Evolutionary conservation across 257 asterid genomes (phyloP).

Genomic region (Ocimum tenuiflorum): DNA sequence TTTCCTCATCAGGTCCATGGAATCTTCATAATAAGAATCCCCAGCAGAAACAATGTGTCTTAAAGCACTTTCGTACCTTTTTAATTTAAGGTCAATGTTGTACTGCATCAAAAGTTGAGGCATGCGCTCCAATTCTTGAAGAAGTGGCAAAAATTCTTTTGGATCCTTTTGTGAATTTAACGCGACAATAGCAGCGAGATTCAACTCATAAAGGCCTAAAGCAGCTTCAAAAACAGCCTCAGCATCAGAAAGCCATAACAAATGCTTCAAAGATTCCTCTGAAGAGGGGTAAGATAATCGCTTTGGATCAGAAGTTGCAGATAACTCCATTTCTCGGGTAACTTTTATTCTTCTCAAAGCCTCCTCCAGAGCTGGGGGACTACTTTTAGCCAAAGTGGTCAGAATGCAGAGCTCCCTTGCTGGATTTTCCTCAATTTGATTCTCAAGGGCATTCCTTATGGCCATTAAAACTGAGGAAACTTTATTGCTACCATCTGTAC

Average conservation of each 20-base stretch:
- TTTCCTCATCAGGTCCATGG: slow-evolving; percentile 51
- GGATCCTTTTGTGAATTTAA: slow-evolving; percentile 93
- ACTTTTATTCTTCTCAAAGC: slow-evolving; percentile 73
- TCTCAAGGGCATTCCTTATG: slow-evolving; percentile 79
- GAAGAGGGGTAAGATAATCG: slow-evolving; percentile 59
- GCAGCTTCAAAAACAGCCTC: slow-evolving; percentile 92
- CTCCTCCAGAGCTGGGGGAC: slow-evolving; percentile 83
- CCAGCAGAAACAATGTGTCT: slow-evolving; percentile 80
- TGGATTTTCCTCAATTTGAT: slow-evolving; percentile 55
- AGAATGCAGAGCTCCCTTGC: slow-evolving; percentile 90
- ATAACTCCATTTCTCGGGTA: slow-evolving; percentile 78
- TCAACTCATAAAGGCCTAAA: slow-evolving; percentile 90
- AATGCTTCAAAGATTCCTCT: slow-evolving; percentile 92
- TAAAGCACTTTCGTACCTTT: slow-evolving; percentile 72
- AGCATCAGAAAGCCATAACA: slow-evolving; percentile 78
- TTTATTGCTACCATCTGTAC: slow-evolving; percentile 39
- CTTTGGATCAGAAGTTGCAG: slow-evolving; percentile 45
- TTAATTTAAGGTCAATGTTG: slow-evolving; percentile 75
- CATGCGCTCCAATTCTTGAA: slow-evolving; percentile 70
- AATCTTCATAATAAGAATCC: slow-evolving; percentile 64
- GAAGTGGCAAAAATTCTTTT: slow-evolving; percentile 90
- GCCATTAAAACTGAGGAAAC: slow-evolving; percentile 52
- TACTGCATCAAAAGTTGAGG: slow-evolving; percentile 64
- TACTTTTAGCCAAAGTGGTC: slow-evolving; percentile 80
- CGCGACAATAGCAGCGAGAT: slow-evolving; percentile 95